A percentile compares a stretch with the other conserved stretches of the same genome.
These are phyloP conservation scores for Pleurotus citrinopileatus DNA, from an alignment of 768 basidiomycete genomes.

Conservation along the genomic window DNA sequence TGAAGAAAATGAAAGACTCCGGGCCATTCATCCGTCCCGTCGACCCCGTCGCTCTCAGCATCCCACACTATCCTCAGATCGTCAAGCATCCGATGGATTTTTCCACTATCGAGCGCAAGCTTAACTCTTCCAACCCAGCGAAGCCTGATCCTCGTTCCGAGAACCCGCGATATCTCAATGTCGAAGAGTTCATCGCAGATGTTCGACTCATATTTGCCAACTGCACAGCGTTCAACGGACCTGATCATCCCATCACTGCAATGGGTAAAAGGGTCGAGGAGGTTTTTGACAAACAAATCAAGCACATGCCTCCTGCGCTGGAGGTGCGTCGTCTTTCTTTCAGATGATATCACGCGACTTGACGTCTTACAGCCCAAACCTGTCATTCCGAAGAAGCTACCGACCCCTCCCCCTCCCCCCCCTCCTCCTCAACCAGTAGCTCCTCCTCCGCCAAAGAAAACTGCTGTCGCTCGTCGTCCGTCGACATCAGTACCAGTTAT, in stretches of 20 bases:
- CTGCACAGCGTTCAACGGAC: constrained; percentile 89
- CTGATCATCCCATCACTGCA: constrained; percentile 74
- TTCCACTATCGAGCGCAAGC: constrained; percentile 86
- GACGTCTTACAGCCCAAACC: constrained; percentile 32
- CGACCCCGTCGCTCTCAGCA: constrained; percentile 76
- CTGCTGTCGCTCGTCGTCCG: constrained; percentile 55
- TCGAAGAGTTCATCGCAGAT: constrained; percentile 82
- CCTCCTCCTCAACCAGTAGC: constrained; percentile 27
- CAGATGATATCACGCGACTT: constrained; percentile 4
- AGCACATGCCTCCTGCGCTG: constrained; percentile 73
- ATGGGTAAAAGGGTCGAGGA: constrained; percentile 83
- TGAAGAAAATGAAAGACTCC: constrained; percentile 88
- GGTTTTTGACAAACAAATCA: constrained; percentile 85
- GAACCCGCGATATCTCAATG: constrained; percentile 74
- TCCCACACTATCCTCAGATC: constrained; percentile 86
- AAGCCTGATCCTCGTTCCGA: constrained; percentile 69
- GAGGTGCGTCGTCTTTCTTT: constrained; percentile 53
- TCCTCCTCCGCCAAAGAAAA: constrained; percentile 44
- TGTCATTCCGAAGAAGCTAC: constrained; percentile 42
- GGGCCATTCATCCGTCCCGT: constrained; percentile 83
- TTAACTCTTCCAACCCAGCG: constrained; percentile 71
- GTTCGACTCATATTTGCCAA: constrained; percentile 89
- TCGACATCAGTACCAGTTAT: constrained; percentile 84
- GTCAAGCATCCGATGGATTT: constrained; percentile 95
- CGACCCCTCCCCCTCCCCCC: constrained; percentile 44